These are phyloP conservation scores for Graphilbum fragrans DNA, from an alignment of 2,329 filamentous ascomycete species.

Conservation along the genomic window DNA sequence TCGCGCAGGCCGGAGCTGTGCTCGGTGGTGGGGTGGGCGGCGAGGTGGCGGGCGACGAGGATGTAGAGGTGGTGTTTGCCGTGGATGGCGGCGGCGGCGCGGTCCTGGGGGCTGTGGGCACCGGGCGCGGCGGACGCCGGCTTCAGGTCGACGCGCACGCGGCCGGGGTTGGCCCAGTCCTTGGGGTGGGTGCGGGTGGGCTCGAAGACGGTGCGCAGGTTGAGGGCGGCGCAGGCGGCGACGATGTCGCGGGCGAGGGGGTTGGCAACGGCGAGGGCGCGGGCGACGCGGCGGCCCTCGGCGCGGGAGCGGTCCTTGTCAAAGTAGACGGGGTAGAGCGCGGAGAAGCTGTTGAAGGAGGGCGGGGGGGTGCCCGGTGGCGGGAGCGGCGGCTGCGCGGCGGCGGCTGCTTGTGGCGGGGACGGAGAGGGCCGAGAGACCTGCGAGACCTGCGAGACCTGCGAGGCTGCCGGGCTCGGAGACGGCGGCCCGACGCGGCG, in stretches of 20 bases:
- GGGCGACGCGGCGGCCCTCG: conserved; percentile 68
- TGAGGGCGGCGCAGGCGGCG: conserved; percentile 65
- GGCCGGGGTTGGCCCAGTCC: conserved; percentile 94
- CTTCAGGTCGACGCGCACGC: conserved; percentile 62
- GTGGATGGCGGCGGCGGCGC: conserved; percentile 42
- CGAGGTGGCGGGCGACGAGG: conserved; percentile 65
- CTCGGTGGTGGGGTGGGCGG: conserved; percentile 65
- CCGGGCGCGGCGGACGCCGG: too few relatives aligned
- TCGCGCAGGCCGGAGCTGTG: conserved; percentile 55
- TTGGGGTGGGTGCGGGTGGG: conserved; percentile 87
- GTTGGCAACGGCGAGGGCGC: conserved; percentile 62
- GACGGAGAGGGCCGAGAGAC: too few relatives aligned
- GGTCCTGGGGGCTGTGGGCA: conserved; percentile 6
- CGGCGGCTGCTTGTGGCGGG: conserved; percentile 2
- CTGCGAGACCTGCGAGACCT: too few relatives aligned
- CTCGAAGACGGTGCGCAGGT: conserved; percentile 68
- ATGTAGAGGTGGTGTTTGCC: conserved; percentile 81
- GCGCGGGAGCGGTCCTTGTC: conserved; percentile 62
- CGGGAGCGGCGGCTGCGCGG: conserved; percentile 17
- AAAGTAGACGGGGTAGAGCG: conserved; percentile 93
- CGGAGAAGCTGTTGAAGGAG: conserved; percentile 66
- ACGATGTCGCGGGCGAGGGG: conserved; percentile 84
- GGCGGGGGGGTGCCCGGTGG: conserved; percentile 24
- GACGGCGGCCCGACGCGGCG: conserved; percentile 23
- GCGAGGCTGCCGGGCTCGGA: too few relatives aligned